phyloP scores from a whole-genome alignment of 176 grass and related monocot genomes.

The Oryza meyeriana region DNA sequence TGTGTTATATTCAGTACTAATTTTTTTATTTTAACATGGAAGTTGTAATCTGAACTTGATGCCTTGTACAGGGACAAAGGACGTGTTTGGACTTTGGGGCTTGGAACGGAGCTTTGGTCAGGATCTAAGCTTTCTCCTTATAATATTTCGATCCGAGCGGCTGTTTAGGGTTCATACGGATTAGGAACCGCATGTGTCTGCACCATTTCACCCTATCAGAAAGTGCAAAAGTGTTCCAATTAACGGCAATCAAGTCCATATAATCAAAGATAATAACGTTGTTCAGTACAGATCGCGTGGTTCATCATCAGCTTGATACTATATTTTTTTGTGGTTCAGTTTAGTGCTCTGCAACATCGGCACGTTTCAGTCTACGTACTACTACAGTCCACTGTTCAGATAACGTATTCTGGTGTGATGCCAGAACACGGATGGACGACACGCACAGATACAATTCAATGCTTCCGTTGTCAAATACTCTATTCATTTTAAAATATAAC shows the following conservation, averaged over 20 bases:
- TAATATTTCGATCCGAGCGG: background rate
- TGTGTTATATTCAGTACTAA: too few species aligned
- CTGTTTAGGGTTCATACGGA: background rate
- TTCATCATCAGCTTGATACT: background rate
- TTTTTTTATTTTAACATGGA: too few species aligned
- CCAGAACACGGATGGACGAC: background rate
- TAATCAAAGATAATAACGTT: background rate
- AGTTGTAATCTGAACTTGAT: background rate
- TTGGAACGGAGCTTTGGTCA: background rate
- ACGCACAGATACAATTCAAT: background rate
- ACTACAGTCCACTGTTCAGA: background rate
- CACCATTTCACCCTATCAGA: background rate
- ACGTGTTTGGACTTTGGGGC: background rate
- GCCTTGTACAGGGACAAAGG: background rate
- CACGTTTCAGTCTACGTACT: background rate
- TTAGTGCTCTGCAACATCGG: background rate
- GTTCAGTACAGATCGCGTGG: background rate
- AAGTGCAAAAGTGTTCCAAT: background rate
- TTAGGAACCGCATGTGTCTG: background rate
- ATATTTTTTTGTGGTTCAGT: background rate
- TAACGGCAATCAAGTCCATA: background rate
- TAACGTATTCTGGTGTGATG: background rate
- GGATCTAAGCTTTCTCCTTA: background rate
- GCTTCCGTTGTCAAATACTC: background rate
- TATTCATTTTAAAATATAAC: too few species aligned